Evolutionary conservation across 768 basidiomycete species (phyloP).

Genomic region (Suillus bovinus): DNA sequence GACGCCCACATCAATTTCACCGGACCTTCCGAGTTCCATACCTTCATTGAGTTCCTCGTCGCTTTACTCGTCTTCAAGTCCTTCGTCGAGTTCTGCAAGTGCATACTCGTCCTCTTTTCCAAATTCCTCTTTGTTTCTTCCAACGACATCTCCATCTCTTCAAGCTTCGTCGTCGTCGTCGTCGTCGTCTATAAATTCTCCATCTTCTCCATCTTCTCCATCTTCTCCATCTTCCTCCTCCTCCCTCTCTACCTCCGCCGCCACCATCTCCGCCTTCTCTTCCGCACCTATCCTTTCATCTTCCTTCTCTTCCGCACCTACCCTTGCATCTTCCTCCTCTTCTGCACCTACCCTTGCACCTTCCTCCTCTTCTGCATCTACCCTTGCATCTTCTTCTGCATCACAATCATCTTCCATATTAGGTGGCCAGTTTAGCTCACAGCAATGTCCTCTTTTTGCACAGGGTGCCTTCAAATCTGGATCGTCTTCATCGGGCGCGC

Average conservation of each 20-base stretch:
- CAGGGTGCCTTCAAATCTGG: slow-evolving; percentile 5
- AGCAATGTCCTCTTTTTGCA: neutral
- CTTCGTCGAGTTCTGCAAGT: slow-evolving; percentile 8
- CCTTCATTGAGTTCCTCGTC: neutral
- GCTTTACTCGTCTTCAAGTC: neutral
- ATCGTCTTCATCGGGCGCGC: slow-evolving; percentile 9
- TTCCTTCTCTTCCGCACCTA: too few species aligned
- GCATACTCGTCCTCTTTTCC: neutral
- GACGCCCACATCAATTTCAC: slow-evolving; percentile 5
- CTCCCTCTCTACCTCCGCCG: neutral
- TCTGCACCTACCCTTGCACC: too few species aligned
- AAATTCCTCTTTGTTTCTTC: neutral
- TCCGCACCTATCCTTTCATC: too few species aligned
- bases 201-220: neutral
- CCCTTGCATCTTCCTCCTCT: too few species aligned
- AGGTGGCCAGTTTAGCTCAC: slow-evolving; percentile 1
- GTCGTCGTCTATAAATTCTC: neutral
- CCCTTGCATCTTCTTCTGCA: neutral
- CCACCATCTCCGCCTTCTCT: too few species aligned
- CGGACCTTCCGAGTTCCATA: neutral
- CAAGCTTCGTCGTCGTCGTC: neutral
- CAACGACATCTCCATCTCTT: slow-evolving; percentile 1
- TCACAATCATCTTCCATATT: neutral
- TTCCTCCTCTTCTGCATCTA: neutral
- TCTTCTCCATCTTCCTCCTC: neutral